phyloP scores from a whole-genome alignment of 306 rosid genomes.

The Ammopiptanthus mongolicus region DNA sequence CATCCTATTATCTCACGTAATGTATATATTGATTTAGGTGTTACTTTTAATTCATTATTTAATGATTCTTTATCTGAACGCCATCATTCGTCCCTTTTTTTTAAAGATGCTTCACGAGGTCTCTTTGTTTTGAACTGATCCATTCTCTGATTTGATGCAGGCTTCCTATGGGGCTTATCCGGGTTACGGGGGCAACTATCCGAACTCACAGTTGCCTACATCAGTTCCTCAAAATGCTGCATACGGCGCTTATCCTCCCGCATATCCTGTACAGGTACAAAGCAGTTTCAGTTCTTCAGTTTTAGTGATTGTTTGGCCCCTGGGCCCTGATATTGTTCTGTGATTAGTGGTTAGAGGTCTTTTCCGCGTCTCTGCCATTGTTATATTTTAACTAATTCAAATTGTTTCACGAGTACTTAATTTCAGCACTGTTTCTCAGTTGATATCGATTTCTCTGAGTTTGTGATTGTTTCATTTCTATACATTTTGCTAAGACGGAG shows the following conservation, averaged over 20 bases:
- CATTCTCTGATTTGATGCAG: constrained; percentile 35
- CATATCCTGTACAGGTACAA: constrained; percentile 86
- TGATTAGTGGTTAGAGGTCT: neutral
- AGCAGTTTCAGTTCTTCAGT: neutral
- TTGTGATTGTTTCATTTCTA: neutral
- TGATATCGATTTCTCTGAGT: neutral
- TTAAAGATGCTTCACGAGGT: neutral
- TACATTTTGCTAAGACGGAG: neutral
- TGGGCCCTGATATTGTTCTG: neutral
- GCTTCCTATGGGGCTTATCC: constrained; percentile 71
- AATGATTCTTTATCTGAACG: neutral
- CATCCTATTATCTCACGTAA: neutral
- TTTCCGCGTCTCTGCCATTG: neutral
- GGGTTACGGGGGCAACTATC: constrained; percentile 65
- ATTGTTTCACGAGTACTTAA: neutral
- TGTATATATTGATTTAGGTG: neutral
- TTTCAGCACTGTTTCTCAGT: neutral
- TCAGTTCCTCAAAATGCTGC: constrained; percentile 62
- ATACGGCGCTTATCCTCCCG: constrained; percentile 74
- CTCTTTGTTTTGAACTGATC: neutral
- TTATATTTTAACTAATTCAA: neutral
- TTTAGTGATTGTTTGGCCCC: neutral
- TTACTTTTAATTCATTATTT: neutral
- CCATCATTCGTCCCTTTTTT: neutral
- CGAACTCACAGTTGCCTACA: constrained; percentile 57